Evolutionary conservation across 192 early-diverging fungal species (phyloP), one percentile per base, ranked within the genome.

Genomic region (Coemansia reversa): DNA sequence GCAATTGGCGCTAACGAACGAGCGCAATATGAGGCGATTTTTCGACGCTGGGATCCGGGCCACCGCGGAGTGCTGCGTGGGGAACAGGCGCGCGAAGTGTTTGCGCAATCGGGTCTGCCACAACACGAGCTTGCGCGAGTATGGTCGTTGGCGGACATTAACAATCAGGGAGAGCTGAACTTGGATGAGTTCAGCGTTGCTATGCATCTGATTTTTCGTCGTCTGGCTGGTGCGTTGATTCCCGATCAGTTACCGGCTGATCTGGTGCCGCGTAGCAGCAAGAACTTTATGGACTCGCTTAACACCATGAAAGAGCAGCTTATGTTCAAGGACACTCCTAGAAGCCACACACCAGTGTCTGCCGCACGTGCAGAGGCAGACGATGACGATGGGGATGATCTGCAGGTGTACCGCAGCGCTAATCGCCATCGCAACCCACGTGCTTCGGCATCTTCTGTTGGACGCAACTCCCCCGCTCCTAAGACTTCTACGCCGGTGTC

Each of bases 171-270:
- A 45, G 94, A 94, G 69, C 86, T 98, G 55, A 95, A 97, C 65
- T 67, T 87, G 18, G 92, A 96, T 79, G 96, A 97, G 74, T 98
- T 98, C 69, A 89, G 93, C 35, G 92, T 97, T 9, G 95, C 94
- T 22, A 98, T 98, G 96, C 93, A 97, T 75, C 75, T 98, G 18
- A 90, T 97, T 39, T 93, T 96, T 84, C 77, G 90, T 27, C 94
- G 92, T 61, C 79, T 95, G 18, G 90, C 90, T 53, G 93, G 93
- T 6, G 79, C 85, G 22, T 90, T 90, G 60, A 74, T 98, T 16
- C 96, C 96, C 14, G 76, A 78, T 8, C 81, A 70, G 5, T 67
- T 98, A 33, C 94, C 96, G 5, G 75, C 86, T 8, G 93, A 96
- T 47, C 81, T 98, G 30, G 77, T 95, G 25, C 96, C 96, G 14